A percentile compares a stretch with the other conserved stretches of the same genome.
These are phyloP conservation scores for Diutina siamensis DNA, from an alignment of 1,139 yeast genomes.

Conservation along the genomic window DNA sequence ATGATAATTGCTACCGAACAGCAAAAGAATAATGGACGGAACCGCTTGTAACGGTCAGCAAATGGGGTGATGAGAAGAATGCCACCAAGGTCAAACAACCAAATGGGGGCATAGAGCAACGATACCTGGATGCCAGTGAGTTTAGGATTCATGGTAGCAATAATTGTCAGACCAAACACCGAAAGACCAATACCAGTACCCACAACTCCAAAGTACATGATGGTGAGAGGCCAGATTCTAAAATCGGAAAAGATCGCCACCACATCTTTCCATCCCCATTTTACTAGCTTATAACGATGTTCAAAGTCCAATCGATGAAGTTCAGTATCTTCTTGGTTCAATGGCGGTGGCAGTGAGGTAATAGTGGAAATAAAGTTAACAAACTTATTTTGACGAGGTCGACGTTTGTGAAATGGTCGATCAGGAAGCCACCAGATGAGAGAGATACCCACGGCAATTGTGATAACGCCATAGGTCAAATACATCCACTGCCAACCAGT, in stretches of 20 bases:
- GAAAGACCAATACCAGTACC: conserved; percentile 83
- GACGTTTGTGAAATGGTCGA: conserved; percentile 28
- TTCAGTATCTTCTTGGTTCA: conserved; percentile 38
- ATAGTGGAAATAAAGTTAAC: conserved; percentile 14
- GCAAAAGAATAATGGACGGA: conserved; percentile 51
- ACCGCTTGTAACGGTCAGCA: conserved; percentile 54
- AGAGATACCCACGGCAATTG: conserved; percentile 54
- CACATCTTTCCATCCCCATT: conserved; percentile 57
- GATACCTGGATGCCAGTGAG: conserved; percentile 62
- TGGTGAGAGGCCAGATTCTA: conserved; percentile 67
- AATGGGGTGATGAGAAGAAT: conserved; percentile 68
- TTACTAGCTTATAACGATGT: conserved; percentile 27
- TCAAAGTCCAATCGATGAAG: conserved; percentile 59
- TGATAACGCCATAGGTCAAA: conserved; percentile 61
- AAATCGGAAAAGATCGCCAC: conserved; percentile 44
- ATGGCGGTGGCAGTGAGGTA: conserved; percentile 37
- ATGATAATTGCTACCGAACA: conserved; percentile 56
- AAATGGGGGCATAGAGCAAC: conserved; percentile 74
- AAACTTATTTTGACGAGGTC: conserved; percentile 10
- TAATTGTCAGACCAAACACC: conserved; percentile 78
- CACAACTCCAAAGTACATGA: conserved; percentile 89
- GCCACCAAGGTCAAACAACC: conserved; percentile 80
- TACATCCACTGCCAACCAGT: conserved; percentile 89
- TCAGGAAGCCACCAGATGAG: conserved; percentile 84
- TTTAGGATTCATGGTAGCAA: conserved; percentile 49